Evolutionary conservation across 163 green algal genomes (phyloP), one percentile per base, ranked within the genome.

Genomic region (Volvox carteri): DNA sequence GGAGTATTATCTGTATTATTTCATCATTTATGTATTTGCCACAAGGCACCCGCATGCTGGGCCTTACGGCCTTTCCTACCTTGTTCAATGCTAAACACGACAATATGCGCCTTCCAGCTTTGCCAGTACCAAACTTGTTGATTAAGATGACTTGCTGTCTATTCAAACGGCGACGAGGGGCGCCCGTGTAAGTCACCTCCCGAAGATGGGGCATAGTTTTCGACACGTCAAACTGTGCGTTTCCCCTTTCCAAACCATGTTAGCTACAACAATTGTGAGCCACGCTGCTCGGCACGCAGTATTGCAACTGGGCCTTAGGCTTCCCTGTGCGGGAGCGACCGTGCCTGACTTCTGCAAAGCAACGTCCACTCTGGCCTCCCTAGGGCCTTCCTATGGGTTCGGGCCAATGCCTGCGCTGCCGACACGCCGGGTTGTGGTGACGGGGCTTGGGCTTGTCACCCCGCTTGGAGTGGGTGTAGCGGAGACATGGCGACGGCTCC

Each of bases 401-500:
- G 93, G 90, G 12, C 23, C 78, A 6, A 86, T 94, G 37, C 84
- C 87, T 44, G 89, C 83, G 54, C 67, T 87, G 46, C 81, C 81
- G 3, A 79, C 65, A 0, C 88, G 94, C 5, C 89, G 97, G 0
- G 97, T 99, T n/a, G 97, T 98, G 0, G 95, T 98, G 21, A 98
- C 97, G 16, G 97, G 97, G 18, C 54, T 99, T 4, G 97, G 97
- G 8, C 74, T 98, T 6, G 96, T 98, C 1, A 98, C 95, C 19
- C 97, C 97, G 18, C 91, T 99, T 35, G 97, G 93, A 25, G 84
- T 96, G 6, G 94, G 95, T 39, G 89, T 91, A 41, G 62, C 56
- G 7, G 44, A 70, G n/a, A 93, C 90, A 5, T 99, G 97, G 97
- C 68, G 91, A 21, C 73, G 74, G 30, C 86, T 99, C 30, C 46